Percentiles rank a stretch among this genome's conserved stretches.
Conservation (phyloP, 1,284 basidiomycete genomes). For the Fomitopsis schrenkii region DNA sequence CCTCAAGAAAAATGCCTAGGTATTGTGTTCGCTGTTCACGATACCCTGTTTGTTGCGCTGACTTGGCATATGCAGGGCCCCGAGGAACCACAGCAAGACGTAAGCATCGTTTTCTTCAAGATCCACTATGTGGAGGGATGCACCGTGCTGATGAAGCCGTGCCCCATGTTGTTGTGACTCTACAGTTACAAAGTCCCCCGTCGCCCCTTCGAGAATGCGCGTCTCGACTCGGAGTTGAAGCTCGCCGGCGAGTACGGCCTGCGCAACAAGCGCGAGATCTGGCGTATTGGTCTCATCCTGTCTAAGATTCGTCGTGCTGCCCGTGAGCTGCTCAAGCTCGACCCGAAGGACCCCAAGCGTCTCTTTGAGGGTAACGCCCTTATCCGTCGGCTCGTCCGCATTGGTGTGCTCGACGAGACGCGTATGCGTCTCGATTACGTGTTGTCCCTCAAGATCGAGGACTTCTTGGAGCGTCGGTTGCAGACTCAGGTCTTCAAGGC, state of each 20-base stretch:
- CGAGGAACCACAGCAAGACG: slow-evolving; percentile 88
- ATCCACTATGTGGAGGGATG: slow-evolving; percentile 67
- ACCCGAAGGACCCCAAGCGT: slow-evolving; percentile 99
- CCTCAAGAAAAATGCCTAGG: slow-evolving; percentile 80
- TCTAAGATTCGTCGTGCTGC: slow-evolving; percentile 99
- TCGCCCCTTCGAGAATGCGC: slow-evolving; percentile 96
- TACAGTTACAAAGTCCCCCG: slow-evolving; percentile 96
- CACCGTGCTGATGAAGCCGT: slow-evolving; percentile 60
- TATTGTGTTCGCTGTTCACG: slow-evolving; percentile 36
- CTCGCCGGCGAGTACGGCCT: slow-evolving; percentile 99
- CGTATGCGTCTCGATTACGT: slow-evolving; percentile 99
- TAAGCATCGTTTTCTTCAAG: slow-evolving; percentile 63
- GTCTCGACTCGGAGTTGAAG: slow-evolving; percentile 99
- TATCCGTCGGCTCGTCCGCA: slow-evolving; percentile 98
- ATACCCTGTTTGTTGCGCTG: slow-evolving; percentile 27
- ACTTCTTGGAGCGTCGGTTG: slow-evolving; percentile 98
- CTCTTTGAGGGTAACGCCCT: slow-evolving; percentile 99
- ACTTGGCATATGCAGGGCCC: slow-evolving; percentile 57
- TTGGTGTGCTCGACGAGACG: slow-evolving; percentile 98
- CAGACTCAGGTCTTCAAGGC: slow-evolving; percentile 99
- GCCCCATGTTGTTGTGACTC: slow-evolving; percentile 46
- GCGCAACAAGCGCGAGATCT: slow-evolving; percentile 99
- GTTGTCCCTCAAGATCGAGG: slow-evolving; percentile 97
- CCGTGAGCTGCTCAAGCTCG: slow-evolving; percentile 99
- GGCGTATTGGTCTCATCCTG: slow-evolving; percentile 97